Evolutionary conservation across 2,329 filamentous ascomycete genomes (phyloP), one percentile per base, ranked within the genome.

Genomic region (Neodidymelliopsis sp.): DNA sequence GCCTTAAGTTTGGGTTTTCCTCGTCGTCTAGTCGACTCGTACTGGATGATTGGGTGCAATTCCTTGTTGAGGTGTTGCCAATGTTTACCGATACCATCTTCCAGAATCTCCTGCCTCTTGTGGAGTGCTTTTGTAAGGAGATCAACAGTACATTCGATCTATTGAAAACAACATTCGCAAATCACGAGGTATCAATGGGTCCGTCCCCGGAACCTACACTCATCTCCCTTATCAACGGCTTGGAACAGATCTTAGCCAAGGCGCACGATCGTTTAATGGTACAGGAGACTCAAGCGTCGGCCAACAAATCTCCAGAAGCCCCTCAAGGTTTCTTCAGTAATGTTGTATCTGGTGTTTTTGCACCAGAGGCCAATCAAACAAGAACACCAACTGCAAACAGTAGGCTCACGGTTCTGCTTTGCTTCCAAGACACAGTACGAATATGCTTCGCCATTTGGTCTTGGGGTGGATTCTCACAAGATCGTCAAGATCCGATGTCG

Each of bases 401-500:
- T 62, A 85, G 93, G 34, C 80, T 99, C 16, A 97, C 94, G 0
- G 93, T 99, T 15, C 81, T 97, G 31, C 80, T 99, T n/a, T 95
- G 92, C 9, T 96, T 99, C 69, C 93, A 97, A 71, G 95, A 99
- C 70, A 91, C 92, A 1, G 90, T 97, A 49, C 85, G 91, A 18
- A 89, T 96, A 38, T 96, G 92, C 72, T 95, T 96, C 69, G 85
- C 81, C 10, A 96, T 99, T 41, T 99, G 95, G 94, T 89, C 90
- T 0, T 99, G 94, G 93, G 90, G 83, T 11, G 82, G 89, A 5
- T 84, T 87, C 65, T 82, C 82, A 2, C 78, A 78, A 20, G 85
- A 87, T 62, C 62, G 65, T 23, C 84, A 88, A 44, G 89, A 96
- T 66, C 67, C 77, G 1, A 80, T 82, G 22, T 93, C 88, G 12